Conservation (phyloP, 441 rosid species). For the Erysimum cheiri region DNA sequence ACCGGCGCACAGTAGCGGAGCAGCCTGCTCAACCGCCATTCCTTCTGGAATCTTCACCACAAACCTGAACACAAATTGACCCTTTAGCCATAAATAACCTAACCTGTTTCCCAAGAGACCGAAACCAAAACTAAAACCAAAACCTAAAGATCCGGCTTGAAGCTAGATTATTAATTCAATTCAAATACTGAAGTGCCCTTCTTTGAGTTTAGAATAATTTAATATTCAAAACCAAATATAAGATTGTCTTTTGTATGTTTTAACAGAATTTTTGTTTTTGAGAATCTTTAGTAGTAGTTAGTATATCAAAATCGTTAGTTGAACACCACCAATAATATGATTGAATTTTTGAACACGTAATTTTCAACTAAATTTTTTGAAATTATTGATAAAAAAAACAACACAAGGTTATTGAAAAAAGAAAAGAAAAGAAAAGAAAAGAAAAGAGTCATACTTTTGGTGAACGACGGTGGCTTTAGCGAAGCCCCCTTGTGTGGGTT, state of each 20-base stretch:
- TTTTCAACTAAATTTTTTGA: background rate
- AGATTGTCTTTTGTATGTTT: too few relatives aligned
- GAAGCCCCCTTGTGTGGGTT: conserved; percentile 76
- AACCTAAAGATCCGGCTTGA: background rate
- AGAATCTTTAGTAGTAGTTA: background rate
- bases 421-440: too few relatives aligned
- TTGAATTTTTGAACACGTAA: background rate
- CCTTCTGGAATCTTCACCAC: conserved; percentile 88
- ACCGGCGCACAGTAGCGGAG: conserved; percentile 69
- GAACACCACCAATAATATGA: conserved; percentile 13
- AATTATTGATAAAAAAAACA: background rate
- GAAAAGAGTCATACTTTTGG: conserved; percentile 53
- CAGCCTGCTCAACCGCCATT: conserved; percentile 80
- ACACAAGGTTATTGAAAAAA: too few relatives aligned
- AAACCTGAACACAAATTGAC: conserved; percentile 54
- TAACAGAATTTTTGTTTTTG: too few relatives aligned
- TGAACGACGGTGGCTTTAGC: conserved; percentile 59
- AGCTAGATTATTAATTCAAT: background rate
- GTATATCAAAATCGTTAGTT: conserved; percentile 22
- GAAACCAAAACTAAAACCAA: background rate
- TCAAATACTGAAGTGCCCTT: background rate
- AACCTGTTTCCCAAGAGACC: conserved; percentile 23
- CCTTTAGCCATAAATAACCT: conserved; percentile 23
- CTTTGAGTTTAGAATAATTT: background rate
- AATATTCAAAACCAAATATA: background rate